Conservation (phyloP, 2,329 filamentous ascomycete species). For the Nemania diffusa region DNA sequence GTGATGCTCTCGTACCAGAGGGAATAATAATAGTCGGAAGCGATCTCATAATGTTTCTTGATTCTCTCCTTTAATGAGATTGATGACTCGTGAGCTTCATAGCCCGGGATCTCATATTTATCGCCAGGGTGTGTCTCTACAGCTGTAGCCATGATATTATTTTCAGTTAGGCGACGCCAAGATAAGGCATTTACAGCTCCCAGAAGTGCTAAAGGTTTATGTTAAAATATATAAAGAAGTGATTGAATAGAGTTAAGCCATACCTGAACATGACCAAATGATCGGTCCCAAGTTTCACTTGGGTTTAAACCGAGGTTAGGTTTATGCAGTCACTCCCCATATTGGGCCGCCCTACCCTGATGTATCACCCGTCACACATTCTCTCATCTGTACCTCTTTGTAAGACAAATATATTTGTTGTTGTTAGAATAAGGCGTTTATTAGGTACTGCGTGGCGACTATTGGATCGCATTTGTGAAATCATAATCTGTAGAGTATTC, state of each 20-base stretch:
- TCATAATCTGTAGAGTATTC: too few species aligned
- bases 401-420: too few species aligned
- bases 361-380: too few species aligned
- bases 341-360: neutral
- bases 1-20: constrained; percentile 59
- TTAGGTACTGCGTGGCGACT: too few species aligned
- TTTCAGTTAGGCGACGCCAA: neutral
- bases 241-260: neutral
- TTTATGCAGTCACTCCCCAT: neutral
- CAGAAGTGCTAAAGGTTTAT: neutral
- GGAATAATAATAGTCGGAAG: constrained; percentile 70
- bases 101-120: constrained; percentile 44
- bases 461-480: too few species aligned
- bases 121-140: constrained; percentile 45
- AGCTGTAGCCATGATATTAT: constrained; percentile 17
- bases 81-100: constrained; percentile 44
- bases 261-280: neutral
- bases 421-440: neutral
- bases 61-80: constrained; percentile 64
- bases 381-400: neutral
- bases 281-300: constrained; percentile 17
- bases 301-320: neutral
- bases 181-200: neutral
- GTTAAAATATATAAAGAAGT: neutral
- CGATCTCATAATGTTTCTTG: constrained; percentile 69